Evolutionary conservation across 495 filamentous ascomycete genomes (phyloP), one percentile per base, ranked within the genome.

Genomic region (Penicillium samsonianum): DNA sequence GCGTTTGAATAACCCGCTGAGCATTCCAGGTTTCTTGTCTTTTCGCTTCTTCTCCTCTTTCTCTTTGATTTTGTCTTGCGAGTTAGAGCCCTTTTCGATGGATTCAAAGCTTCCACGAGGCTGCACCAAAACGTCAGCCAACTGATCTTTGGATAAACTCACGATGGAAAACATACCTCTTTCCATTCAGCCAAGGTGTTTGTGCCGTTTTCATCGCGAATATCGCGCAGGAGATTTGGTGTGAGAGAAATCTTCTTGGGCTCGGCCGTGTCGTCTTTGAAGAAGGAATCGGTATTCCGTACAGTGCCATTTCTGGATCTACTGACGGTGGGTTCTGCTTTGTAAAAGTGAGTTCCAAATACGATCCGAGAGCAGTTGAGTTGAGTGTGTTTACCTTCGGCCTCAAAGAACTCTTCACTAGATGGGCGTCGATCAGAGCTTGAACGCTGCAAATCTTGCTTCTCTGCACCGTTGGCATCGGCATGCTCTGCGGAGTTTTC

Each of bases 211-310:
- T 79, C 51, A 20, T 49, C 66, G 28, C 64, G 59, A 62, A 96
- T 92, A 57, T 98, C 93, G 16, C 94, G 85, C 37, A 98, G 79
- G n/a, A 99, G 78, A 59, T 93, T 96, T 12, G 94, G 94, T 0
- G 94, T 99, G 30, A 99, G 80, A 2, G 92, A 96, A 59, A 99
- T 96, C 78, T 99, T 99, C 72, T 93, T 90, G 1, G 94, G 96
- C 67, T 97, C 95, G 35, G 89, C 86, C 28, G 85, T 90, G 62
- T 98, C 94, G 59, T 98, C 94, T 71, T 92, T 95, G 81, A 96
- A 97, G 78, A 98, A 96, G 12, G 90, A 95, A 67, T 97, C 92
- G 12, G 90, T 91, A 66, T 92, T 92, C 55, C 92, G 83, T 20
- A 96, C 79, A 41, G 87, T 92, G 28, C 90, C 91, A 67, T 92